phyloP scores from a whole-genome alignment of 2,329 filamentous ascomycete genomes.

The Sporothrix euskadiensis region DNA sequence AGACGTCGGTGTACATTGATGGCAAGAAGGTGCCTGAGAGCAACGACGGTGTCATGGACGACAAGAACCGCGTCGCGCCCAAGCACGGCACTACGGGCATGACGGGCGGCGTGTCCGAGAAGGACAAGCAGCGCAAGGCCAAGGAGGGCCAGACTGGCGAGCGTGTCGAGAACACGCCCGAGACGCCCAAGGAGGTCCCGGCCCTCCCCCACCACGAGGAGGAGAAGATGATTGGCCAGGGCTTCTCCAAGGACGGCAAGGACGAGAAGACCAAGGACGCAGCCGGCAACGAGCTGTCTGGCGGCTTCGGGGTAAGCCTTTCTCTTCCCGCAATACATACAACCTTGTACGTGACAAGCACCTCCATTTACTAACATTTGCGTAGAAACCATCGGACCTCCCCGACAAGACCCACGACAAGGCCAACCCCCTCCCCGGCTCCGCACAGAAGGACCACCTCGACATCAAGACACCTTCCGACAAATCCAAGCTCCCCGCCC shows the following conservation, averaged over 20 bases:
- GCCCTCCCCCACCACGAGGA: constrained; percentile 80
- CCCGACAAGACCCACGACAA: constrained; percentile 76
- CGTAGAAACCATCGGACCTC: constrained; percentile 76
- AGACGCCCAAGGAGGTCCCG: constrained; percentile 80
- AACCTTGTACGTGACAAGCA: too few relatives aligned
- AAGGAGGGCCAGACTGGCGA: constrained; percentile 66
- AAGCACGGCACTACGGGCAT: constrained; percentile 87
- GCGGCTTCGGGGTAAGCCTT: constrained; percentile 60
- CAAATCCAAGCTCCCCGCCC: constrained; percentile 31
- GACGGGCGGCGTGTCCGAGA: constrained; percentile 85
- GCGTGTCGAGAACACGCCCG: constrained; percentile 72
- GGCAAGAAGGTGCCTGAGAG: constrained; percentile 62
- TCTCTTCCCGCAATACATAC: constrained; percentile 11
- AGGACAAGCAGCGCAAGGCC: constrained; percentile 72
- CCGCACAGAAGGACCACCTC: constrained; percentile 64
- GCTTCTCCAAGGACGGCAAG: constrained; percentile 43
- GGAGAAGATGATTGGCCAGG: constrained; percentile 58
- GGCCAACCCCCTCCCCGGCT: constrained; percentile 67
- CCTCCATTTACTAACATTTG: background rate
- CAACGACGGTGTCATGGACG: constrained; percentile 89
- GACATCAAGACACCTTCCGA: constrained; percentile 49
- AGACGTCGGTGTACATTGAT: constrained; percentile 55
- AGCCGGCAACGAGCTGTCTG: constrained; percentile 45
- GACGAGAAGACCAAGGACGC: constrained; percentile 43
- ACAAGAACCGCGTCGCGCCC: constrained; percentile 71